phyloP scores from a whole-genome alignment of 495 filamentous ascomycete species.

The Staphylotrichum longicolle region DNA sequence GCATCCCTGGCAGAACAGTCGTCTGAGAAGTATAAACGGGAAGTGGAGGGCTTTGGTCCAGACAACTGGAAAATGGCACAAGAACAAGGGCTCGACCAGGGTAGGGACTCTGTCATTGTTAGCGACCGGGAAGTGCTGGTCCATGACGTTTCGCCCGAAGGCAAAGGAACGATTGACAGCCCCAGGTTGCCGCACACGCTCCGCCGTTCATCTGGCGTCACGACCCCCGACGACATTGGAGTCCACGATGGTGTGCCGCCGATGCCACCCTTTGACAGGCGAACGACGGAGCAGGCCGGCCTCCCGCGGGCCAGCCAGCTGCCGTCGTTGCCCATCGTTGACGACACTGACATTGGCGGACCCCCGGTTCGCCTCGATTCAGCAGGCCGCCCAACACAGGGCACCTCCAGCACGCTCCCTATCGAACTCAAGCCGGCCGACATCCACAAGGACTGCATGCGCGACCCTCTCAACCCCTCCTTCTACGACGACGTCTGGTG shows the following conservation, averaged over 20 bases:
- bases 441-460: slow-evolving; percentile 58
- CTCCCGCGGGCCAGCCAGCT: slow-evolving; percentile 62
- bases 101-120: slow-evolving; percentile 65
- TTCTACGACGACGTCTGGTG: slow-evolving; percentile 91
- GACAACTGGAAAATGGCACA: slow-evolving; percentile 65
- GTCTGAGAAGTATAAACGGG: slow-evolving; percentile 63
- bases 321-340: slow-evolving; percentile 60
- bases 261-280: slow-evolving; percentile 45
- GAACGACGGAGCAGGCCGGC: slow-evolving; percentile 55
- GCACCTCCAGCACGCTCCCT: slow-evolving; percentile 54
- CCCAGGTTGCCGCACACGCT: slow-evolving; percentile 43
- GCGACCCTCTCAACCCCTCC: slow-evolving; percentile 74
- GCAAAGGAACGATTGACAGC: slow-evolving; percentile 54
- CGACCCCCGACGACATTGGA: slow-evolving; percentile 22
- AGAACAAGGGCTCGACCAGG: slow-evolving; percentile 53
- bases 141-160: slow-evolving; percentile 55
- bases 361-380: slow-evolving; percentile 51
- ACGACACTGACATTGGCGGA: slow-evolving; percentile 80
- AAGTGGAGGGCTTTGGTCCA: slow-evolving; percentile 71
- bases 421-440: slow-evolving; percentile 62
- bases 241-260: slow-evolving; percentile 52
- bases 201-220: slow-evolving; percentile 20
- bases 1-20: slow-evolving; percentile 35
- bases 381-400: slow-evolving; percentile 34
- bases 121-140: slow-evolving; percentile 65